Evolutionary conservation across 2,329 filamentous ascomycete genomes (phyloP).

Genomic region (Cladophialophora chaetospira): DNA sequence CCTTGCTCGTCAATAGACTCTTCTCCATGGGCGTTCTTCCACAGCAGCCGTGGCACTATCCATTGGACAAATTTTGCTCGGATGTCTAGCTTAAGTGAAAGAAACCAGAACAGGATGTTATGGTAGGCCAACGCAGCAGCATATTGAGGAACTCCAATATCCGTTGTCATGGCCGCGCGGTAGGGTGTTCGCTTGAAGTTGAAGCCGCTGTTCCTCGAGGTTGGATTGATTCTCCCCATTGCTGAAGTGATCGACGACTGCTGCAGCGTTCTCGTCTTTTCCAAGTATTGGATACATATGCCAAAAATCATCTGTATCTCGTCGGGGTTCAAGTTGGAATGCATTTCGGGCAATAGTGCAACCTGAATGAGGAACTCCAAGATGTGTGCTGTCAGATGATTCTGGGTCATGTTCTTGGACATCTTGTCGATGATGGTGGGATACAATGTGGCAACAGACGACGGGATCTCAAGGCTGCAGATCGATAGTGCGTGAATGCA

Average conservation of each 20-base stretch:
- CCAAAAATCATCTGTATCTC: constrained; percentile 94
- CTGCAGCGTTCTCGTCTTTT: constrained; percentile 71
- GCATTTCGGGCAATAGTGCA: constrained; percentile 79
- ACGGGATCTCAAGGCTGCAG: constrained; percentile 90
- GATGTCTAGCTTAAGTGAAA: constrained; percentile 82
- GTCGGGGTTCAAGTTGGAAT: constrained; percentile 84
- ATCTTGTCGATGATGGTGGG: constrained; percentile 88
- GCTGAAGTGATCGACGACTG: constrained; percentile 36
- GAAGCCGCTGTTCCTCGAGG: constrained; percentile 28
- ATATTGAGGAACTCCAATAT: constrained; percentile 85
- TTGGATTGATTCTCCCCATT: constrained; percentile 32
- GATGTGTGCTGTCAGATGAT: constrained; percentile 89
- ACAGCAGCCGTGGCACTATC: constrained; percentile 82
- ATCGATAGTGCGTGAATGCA: constrained; percentile 95
- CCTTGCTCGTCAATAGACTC: constrained; percentile 87
- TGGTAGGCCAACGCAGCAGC: constrained; percentile 93
- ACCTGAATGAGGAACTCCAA: constrained; percentile 92
- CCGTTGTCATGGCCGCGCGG: constrained; percentile 44
- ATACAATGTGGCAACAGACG: constrained; percentile 81
- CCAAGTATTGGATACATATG: constrained; percentile 90
- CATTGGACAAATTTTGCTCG: constrained; percentile 81
- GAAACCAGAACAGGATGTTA: constrained; percentile 95
- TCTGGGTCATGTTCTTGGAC: constrained; percentile 93
- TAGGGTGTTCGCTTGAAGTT: constrained; percentile 30
- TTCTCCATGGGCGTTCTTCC: constrained; percentile 73